Conservation (phyloP, 805 yeast species). For the Saturnispora serradocipensis region DNA sequence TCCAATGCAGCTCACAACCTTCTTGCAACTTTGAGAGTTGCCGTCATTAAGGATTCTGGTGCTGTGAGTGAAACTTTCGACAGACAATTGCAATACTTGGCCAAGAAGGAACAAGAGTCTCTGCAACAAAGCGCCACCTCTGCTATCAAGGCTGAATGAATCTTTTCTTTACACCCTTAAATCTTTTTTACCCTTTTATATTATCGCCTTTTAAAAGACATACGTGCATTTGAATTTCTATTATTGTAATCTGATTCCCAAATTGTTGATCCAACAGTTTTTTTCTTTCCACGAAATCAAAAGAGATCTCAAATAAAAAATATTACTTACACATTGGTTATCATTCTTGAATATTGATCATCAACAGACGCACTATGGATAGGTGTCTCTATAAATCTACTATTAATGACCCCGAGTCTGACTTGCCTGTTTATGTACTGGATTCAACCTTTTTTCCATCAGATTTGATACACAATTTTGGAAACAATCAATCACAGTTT, state of each 20-base stretch:
- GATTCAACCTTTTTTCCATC: constrained; percentile 78
- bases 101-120: constrained; percentile 12
- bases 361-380: not conserved
- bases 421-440: constrained; percentile 67
- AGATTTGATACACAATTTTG: constrained; percentile 22
- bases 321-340: not conserved
- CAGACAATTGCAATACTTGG: constrained; percentile 31
- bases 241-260: not conserved
- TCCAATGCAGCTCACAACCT: constrained; percentile 81
- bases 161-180: not conserved
- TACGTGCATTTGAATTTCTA: not conserved
- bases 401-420: constrained; percentile 56
- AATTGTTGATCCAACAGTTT: not conserved
- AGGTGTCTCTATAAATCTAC: constrained; percentile 33
- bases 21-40: constrained; percentile 75
- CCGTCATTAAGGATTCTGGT: constrained; percentile 61
- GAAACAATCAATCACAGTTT: constrained; percentile 25
- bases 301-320: not conserved
- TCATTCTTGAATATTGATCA: not conserved
- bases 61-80: constrained; percentile 48
- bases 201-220: not conserved
- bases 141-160: constrained; percentile 3
- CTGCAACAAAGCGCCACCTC: not conserved
- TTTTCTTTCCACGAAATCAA: not conserved
- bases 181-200: not conserved